phyloP scores from a whole-genome alignment of 1,284 basidiomycete genomes.

The Coniophora puteana region DNA sequence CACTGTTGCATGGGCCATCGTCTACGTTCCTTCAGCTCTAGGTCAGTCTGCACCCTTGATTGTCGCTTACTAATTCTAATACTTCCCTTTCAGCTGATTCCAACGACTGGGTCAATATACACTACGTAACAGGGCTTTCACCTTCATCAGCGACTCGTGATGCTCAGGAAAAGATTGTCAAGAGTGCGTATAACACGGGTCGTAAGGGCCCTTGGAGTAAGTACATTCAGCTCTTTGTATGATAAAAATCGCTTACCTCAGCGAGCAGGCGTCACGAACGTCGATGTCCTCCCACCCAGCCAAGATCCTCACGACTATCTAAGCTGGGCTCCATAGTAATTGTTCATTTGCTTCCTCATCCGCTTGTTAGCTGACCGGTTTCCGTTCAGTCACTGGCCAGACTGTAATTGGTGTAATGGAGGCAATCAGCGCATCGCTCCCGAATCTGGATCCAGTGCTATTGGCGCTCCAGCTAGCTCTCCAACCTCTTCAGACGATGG shows the following conservation, averaged over 20 bases:
- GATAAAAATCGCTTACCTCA: slow-evolving; percentile 1
- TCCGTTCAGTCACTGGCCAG: too few relatives aligned
- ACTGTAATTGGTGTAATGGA: too few relatives aligned
- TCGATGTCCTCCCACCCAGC: slow-evolving; percentile 36
- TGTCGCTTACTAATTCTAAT: too few relatives aligned
- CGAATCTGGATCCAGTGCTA: too few relatives aligned
- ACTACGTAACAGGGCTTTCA: slow-evolving; percentile 27
- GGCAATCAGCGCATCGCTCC: too few relatives aligned
- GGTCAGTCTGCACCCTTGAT: too few relatives aligned
- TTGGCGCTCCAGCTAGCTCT: too few relatives aligned
- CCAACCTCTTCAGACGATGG: too few relatives aligned
- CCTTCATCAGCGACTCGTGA: slow-evolving; percentile 12
- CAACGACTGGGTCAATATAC: slow-evolving; percentile 30
- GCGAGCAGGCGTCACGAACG: slow-evolving; percentile 37
- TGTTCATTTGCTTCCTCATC: slow-evolving; percentile 7
- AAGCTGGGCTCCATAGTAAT: slow-evolving; percentile 56
- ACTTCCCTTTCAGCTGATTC: too few relatives aligned
- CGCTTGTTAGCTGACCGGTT: slow-evolving; percentile 13
- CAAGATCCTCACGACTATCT: slow-evolving; percentile 48
- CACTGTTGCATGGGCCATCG: too few relatives aligned
- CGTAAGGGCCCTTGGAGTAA: slow-evolving; percentile 58
- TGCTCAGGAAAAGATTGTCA: slow-evolving; percentile 30
- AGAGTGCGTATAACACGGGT: too few relatives aligned
- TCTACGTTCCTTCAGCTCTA: too few relatives aligned
- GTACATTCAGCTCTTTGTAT: slow-evolving; percentile 14